Evolutionary conservation across 1,284 basidiomycete genomes (phyloP).

Genomic region (Cystobasidium sp.): DNA sequence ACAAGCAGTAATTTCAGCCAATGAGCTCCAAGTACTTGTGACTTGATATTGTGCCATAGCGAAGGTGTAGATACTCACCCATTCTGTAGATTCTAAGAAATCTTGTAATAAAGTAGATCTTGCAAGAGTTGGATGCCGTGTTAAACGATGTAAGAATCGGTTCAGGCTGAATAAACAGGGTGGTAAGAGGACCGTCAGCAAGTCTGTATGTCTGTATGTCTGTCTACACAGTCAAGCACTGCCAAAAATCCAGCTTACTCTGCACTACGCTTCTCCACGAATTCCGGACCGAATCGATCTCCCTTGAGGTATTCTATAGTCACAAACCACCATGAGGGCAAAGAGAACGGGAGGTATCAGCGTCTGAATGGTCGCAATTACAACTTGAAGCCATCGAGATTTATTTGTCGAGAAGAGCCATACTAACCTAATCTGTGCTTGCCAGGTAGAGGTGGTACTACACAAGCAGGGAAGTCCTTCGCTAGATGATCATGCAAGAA

Average conservation of each 20-base stretch:
- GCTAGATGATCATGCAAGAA: conserved; percentile 87
- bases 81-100: conserved; percentile 96
- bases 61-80: no score
- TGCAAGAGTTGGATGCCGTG: conserved; percentile 92
- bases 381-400: neutral
- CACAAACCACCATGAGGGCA: conserved; percentile 1
- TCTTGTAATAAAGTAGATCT: conserved; percentile 83
- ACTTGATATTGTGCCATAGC: no score
- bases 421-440: conserved; percentile 89
- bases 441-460: conserved; percentile 92
- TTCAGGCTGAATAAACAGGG: conserved; percentile 68
- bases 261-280: conserved; percentile 85
- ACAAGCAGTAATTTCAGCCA: no score
- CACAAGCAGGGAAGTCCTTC: conserved; percentile 92
- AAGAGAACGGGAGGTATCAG: neutral
- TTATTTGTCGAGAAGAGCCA: no score
- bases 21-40: no score
- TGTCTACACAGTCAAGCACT: neutral
- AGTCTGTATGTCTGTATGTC: neutral
- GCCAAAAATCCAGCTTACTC: conserved; percentile 68
- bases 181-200: neutral
- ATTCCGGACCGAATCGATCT: conserved; percentile 94
- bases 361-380: neutral
- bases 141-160: conserved; percentile 86
- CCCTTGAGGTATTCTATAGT: conserved; percentile 89